Evolutionary conservation across 148 eudicot species (phyloP), one percentile per base, ranked within the genome.

Genomic region (Fallopia convolvulus): DNA sequence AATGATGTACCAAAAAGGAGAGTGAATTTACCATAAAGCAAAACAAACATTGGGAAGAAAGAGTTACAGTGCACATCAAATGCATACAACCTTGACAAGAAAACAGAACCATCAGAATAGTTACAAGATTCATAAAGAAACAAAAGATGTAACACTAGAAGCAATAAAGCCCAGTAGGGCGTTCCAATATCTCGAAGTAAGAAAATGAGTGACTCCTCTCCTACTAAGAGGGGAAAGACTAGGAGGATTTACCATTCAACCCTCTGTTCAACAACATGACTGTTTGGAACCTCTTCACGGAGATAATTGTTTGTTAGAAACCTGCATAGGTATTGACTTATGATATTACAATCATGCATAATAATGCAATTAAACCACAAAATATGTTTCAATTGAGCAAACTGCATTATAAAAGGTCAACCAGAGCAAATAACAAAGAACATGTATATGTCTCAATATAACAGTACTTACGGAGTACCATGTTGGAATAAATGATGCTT

Each of bases 51-150:
- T 11, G 99, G 97, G 86, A 95, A 95, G 92, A 92, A 90, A 81
- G 99, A 92, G 84, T 95, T 95, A 93, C 99, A 95, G 87, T 92
- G 99, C 74, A 95, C 97, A 83, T 95, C 97, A 88, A 92, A 95
- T 50, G 99, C 94, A 88, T 95, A 95, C 81, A 95, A 77, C 99
- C 99, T 95, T 83, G 88, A 91, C 48, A 61, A 80, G 58, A 39
- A 56, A 79, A 53, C 42, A 63, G 20, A 44, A 66, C 12, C 39
- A 40, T 79, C 76, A 77, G 41, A 49, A 78, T 74, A 78, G 74
- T 30, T 42, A 39, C 73, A 68, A 10, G 6, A 73, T 8, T 2
- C 5, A 73, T 32, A 11, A 21, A 6, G 7, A 39, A 53, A 56
- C n/a, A 76, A 76, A 33, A 36, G 44, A 56, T 40, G 44, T 17